Conservation (phyloP, 2,329 filamentous ascomycete genomes). For the Neofusicoccum sp. region DNA sequence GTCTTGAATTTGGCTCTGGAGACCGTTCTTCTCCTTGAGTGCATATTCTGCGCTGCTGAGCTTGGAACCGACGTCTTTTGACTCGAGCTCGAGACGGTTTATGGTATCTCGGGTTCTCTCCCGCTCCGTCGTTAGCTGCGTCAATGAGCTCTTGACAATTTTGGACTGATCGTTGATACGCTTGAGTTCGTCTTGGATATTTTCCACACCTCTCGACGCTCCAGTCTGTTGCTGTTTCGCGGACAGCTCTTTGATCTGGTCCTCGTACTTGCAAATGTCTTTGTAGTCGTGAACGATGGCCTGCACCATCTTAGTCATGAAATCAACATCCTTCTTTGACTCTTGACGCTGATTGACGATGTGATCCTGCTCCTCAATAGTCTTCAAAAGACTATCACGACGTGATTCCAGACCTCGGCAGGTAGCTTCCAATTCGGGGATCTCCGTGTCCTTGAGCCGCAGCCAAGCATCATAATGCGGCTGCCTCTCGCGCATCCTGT, state of each 20-base stretch:
- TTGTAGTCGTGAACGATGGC: constrained; percentile 72
- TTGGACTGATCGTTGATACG: constrained; percentile 68
- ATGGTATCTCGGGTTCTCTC: constrained; percentile 72
- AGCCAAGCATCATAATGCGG: constrained; percentile 74
- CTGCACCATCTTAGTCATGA: constrained; percentile 73
- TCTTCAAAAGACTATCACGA: constrained; percentile 41
- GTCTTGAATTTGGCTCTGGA: constrained; percentile 72
- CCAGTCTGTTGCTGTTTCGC: constrained; percentile 73
- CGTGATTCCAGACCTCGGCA: constrained; percentile 53
- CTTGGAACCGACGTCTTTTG: constrained; percentile 73
- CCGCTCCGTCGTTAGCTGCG: constrained; percentile 68
- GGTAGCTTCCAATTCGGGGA: constrained; percentile 70
- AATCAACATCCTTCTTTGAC: constrained; percentile 72
- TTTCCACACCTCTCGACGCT: constrained; percentile 71
- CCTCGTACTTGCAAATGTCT: constrained; percentile 72
- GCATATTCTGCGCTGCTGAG: constrained; percentile 71
- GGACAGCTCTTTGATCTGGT: constrained; percentile 73
- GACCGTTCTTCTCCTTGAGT: constrained; percentile 76
- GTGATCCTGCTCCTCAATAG: constrained; percentile 66
- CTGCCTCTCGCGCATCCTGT: constrained; percentile 57
- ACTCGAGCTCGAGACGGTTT: constrained; percentile 73
- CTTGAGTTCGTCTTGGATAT: constrained; percentile 78
- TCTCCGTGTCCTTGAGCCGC: constrained; percentile 66
- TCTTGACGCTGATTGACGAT: constrained; percentile 64
- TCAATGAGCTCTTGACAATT: constrained; percentile 63